Base-by-base conservation (phyloP, 2,329 filamentous ascomycete genomes). In the Ceratocystis eucalypticola region DNA sequence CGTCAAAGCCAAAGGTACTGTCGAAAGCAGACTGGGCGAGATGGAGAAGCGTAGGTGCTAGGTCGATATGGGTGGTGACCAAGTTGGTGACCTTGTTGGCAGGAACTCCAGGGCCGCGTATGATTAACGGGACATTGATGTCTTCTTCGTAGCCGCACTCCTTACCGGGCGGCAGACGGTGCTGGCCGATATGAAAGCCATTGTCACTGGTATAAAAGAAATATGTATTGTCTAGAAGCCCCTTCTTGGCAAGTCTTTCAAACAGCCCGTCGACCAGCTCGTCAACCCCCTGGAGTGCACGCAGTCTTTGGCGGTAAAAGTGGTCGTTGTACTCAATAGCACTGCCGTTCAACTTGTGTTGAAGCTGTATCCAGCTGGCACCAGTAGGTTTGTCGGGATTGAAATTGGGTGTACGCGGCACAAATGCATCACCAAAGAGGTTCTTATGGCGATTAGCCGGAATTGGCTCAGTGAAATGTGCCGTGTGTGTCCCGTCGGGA, bases 361-460 rank as follows among this genome's bases (percentile, higher is more conserved):
- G 75, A 8, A 72, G 68, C 2, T 72, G 71, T 48, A 81, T 72
- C 79, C 80, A 82, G 45, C 75, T 76, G 3, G 76, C 79, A 1
- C 76, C 77, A 1, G 74, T 75, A 0, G 76, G 69, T n/a, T 69
- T 68, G 10, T 71, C 70, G 0, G 86, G 85, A 71, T 90, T 89
- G 75, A 89, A 89, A 70, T 86, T 82, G 0, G 78, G 75, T 0
- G 79, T 84, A n/a, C 87, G 76, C 0, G 87, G 87, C 0, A 89
- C 80, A 37, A 77, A 80, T 3, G 77, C 80, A 67, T 82, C 78
- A 5, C 77, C 70, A 71, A 89, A 89, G 0, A 88, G 76, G 70
- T 84, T 74, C 33, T 79, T 76, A 70, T 89, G 85, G 22, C 85
- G 77, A 62, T 80, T 75, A 0, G 84, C 80, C 0, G 72, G 69